Base-by-base conservation (phyloP, 208 protist species). In the Porcisia hertigi region DNA sequence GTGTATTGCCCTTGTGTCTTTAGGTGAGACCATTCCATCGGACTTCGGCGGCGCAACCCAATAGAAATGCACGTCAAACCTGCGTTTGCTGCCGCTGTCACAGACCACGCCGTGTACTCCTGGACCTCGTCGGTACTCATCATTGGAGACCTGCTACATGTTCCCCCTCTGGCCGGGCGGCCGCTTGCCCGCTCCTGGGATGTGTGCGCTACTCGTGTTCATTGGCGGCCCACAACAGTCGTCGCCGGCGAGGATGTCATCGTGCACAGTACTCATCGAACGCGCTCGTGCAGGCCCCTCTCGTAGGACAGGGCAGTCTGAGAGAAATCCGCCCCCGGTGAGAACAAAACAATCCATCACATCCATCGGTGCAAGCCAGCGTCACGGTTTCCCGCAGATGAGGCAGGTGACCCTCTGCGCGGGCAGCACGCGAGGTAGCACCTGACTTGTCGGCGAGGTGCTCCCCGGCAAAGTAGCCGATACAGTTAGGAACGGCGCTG, bases 321-420 rank as follows among this genome's bases (percentile, higher is more conserved):
- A 93, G 2, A 76, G 23, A 58, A 91, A 93, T 3, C 86, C 89
- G 1, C 89, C 89, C 0, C 89, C 89, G 16, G 79, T 86, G 30
- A 89, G 77, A 1, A 85, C 83, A 69, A 80, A 92, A 20, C 88
- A 85, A 5, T 85, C 76, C 39, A 81, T 65, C 36, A 87, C 69
- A 58, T 86, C 79, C 41, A 88, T 52, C 23, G 86, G 76, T 0
- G 83, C 83, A n/a, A 41, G 75, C 71, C 23, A 85, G 75, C 18
- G 73, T 69, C 12, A 88, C 75, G 0, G 69, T 71, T 52, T 81
- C 79, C 39, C 49, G 55, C 1, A 79, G 72, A 47, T 67, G 60
- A 23, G 72, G 77, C 53, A 84, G 77, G 59, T 52, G 69, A 9
- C 71, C 71, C 25, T 76, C 64, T 67, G 4, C 60, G 5, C 4